Evolutionary conservation across 2,329 filamentous ascomycete genomes (phyloP).

Genomic region (Mariannaea elegans): DNA sequence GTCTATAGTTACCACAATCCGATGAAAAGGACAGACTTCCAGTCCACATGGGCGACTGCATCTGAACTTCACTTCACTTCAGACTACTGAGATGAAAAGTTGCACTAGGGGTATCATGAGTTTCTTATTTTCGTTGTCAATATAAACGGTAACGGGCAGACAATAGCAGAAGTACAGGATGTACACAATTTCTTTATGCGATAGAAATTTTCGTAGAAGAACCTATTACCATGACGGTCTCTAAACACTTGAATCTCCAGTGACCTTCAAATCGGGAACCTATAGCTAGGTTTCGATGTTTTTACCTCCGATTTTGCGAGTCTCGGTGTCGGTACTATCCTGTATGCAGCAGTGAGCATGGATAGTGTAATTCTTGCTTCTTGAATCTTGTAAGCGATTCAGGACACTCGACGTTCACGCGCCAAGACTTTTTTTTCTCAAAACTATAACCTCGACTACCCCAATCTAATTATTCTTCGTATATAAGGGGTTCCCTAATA

Average conservation of each 20-base stretch:
- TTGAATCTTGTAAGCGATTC: slow-evolving; percentile 5
- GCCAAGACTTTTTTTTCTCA: background rate
- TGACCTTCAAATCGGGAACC: background rate
- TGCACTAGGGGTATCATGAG: too few relatives aligned
- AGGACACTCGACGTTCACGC: slow-evolving; percentile 13
- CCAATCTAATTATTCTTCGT: slow-evolving; percentile 12
- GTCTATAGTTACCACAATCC: too few relatives aligned
- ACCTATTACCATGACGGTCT: background rate
- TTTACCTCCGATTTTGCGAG: background rate
- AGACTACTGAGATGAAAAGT: too few relatives aligned
- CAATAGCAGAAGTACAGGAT: background rate
- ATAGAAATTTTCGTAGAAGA: background rate
- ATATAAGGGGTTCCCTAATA: slow-evolving; percentile 1
- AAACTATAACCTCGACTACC: background rate
- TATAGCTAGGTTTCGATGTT: background rate
- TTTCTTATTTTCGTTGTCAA: too few relatives aligned
- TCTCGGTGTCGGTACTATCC: slow-evolving; percentile 13
- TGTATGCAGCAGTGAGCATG: slow-evolving; percentile 10
- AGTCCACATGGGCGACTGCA: too few relatives aligned
- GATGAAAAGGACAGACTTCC: background rate
- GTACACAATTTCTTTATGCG: background rate
- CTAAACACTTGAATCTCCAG: slow-evolving; percentile 4
- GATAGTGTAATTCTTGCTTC: background rate
- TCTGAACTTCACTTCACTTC: too few relatives aligned
- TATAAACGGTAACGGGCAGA: too few relatives aligned